Conservation (phyloP, 2,329 filamentous ascomycete species). For the Aaosphaeria pasadenensis region DNA sequence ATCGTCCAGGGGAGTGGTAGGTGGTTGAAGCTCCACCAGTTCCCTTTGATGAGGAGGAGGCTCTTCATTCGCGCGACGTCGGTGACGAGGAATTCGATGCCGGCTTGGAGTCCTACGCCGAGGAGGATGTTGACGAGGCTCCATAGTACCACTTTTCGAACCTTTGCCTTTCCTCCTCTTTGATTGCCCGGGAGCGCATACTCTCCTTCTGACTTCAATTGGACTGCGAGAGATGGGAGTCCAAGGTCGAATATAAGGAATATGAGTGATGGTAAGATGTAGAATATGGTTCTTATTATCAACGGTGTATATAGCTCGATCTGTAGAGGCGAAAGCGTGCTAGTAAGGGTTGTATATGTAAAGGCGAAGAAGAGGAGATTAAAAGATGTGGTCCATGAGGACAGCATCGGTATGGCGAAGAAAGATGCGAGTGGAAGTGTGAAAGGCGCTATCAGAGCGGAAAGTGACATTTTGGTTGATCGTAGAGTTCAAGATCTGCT, state of each 20-base stretch:
- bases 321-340: conserved; percentile 70
- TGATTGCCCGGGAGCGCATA: conserved; percentile 44
- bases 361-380: conserved; percentile 89
- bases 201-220: conserved; percentile 65
- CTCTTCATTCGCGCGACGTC: conserved; percentile 53
- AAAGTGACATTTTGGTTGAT: conserved; percentile 22
- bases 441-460: conserved; percentile 27
- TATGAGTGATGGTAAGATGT: conserved; percentile 67
- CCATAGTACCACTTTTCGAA: conserved; percentile 53
- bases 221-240: conserved; percentile 65
- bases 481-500: background rate
- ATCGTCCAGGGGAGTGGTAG: conserved; percentile 64
- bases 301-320: conserved; percentile 73
- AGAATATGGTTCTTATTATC: conserved; percentile 66
- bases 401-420: conserved; percentile 69
- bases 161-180: conserved; percentile 38
- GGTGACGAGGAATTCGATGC: conserved; percentile 55
- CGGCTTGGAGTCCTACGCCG: conserved; percentile 52
- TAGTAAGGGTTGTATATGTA: conserved; percentile 80
- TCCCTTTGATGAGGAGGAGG: conserved; percentile 57
- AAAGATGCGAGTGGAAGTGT: conserved; percentile 53
- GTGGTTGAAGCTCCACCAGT: conserved; percentile 57
- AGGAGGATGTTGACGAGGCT: conserved; percentile 56
- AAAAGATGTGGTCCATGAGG: conserved; percentile 74
- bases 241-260: conserved; percentile 72